Conservation (phyloP, 2,329 filamentous ascomycete species). For the Daldinia sp. region DNA sequence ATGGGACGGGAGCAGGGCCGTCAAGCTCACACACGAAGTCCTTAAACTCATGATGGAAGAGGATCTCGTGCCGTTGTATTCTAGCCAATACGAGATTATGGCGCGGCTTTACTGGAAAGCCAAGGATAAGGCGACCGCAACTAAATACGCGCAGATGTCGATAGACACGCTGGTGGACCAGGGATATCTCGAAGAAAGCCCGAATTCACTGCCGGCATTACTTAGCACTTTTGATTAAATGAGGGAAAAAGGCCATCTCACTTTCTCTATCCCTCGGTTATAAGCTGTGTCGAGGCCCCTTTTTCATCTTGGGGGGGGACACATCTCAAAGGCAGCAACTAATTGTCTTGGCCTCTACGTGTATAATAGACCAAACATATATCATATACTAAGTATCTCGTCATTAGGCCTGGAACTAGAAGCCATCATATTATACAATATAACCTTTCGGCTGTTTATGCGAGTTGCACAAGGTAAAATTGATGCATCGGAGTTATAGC, state of each 20-base stretch:
- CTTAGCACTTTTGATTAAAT: slow-evolving; percentile 34
- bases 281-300: neutral
- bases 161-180: slow-evolving; percentile 44
- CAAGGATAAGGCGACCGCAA: slow-evolving; percentile 41
- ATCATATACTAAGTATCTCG: too few relatives aligned
- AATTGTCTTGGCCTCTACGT: neutral
- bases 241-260: neutral
- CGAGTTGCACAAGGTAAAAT: neutral
- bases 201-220: slow-evolving; percentile 34
- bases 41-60: slow-evolving; percentile 43
- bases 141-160: slow-evolving; percentile 43
- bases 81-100: slow-evolving; percentile 48
- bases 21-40: slow-evolving; percentile 44
- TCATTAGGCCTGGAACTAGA: neutral
- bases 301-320: neutral
- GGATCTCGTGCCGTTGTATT: slow-evolving; percentile 44
- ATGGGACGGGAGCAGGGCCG: slow-evolving; percentile 42
- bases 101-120: slow-evolving; percentile 47
- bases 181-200: slow-evolving; percentile 42
- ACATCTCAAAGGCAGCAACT: too few relatives aligned
- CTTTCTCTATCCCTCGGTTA: neutral
- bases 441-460: neutral
- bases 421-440: neutral
- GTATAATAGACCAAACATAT: neutral
- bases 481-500: neutral